These are phyloP conservation scores for Fraxinus sp. DNA, from an alignment of 305 asterid genomes.

Conservation along the genomic window DNA sequence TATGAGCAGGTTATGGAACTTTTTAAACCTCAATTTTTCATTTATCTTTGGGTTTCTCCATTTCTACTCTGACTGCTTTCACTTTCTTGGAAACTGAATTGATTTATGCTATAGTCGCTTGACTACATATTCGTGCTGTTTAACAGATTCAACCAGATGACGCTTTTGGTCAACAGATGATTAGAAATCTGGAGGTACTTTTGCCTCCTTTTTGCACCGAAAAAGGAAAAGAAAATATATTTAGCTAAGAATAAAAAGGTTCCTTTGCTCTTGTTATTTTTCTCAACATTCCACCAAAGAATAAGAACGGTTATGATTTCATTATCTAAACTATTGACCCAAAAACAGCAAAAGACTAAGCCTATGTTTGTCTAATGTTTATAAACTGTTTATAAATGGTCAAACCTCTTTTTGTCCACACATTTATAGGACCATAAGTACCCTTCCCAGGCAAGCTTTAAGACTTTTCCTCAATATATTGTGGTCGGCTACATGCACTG, in stretches of 20 bases:
- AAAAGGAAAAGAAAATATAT: not conserved
- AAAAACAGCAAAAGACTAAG: not conserved
- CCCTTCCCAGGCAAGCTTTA: not conserved
- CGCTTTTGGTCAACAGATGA: constrained; percentile 99
- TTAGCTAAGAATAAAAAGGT: not conserved
- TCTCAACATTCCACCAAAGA: not conserved
- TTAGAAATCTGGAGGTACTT: constrained; percentile 89
- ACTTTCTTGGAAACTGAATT: constrained; percentile 17
- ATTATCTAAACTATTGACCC: not conserved
- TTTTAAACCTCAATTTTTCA: constrained; percentile 6
- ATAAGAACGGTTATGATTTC: not conserved
- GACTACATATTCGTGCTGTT: constrained; percentile 26
- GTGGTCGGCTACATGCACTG: not conserved
- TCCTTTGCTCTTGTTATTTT: not conserved
- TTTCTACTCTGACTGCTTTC: not conserved
- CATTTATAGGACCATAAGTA: not conserved
- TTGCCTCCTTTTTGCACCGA: constrained; percentile 1
- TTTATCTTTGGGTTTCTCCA: not conserved
- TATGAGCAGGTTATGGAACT: constrained; percentile 80
- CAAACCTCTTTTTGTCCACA: not conserved
- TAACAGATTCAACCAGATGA: constrained; percentile 89
- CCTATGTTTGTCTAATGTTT: not conserved
- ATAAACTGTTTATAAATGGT: not conserved
- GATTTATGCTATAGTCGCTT: constrained; percentile 14
- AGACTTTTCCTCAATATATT: not conserved